A percentile compares a stretch with the other conserved stretches of the same genome.
These are phyloP conservation scores for Cordyceps pruinosa DNA, from an alignment of 2,329 filamentous ascomycete genomes.

Conservation along the genomic window DNA sequence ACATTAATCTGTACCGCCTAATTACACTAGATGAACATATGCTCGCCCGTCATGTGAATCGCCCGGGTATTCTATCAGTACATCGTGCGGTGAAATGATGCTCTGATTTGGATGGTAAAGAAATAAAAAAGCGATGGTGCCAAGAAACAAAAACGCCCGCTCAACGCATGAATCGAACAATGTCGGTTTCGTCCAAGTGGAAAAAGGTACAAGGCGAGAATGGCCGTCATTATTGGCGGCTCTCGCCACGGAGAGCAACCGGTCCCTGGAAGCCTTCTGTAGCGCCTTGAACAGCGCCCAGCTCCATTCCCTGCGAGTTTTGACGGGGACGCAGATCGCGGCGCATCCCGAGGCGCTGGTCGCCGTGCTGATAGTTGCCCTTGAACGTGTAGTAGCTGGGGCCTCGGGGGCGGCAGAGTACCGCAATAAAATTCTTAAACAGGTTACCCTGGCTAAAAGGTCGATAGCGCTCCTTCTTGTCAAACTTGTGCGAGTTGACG, in stretches of 20 bases:
- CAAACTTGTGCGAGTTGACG: conserved; percentile 91
- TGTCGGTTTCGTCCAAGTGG: not conserved
- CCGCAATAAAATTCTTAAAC: conserved; percentile 71
- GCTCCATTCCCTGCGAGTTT: conserved; percentile 57
- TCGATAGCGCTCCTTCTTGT: conserved; percentile 82
- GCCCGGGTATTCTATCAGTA: conserved; percentile 10
- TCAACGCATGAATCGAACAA: conserved; percentile 6
- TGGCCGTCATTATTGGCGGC: conserved; percentile 16
- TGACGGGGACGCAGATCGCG: conserved; percentile 35
- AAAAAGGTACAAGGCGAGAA: not conserved
- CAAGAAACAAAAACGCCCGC: conserved; percentile 10
- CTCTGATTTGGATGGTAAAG: not conserved
- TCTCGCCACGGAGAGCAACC: conserved; percentile 35
- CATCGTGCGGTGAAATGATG: conserved; percentile 8
- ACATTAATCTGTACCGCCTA: conserved; percentile 8
- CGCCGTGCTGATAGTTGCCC: conserved; percentile 64
- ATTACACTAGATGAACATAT: conserved; percentile 10
- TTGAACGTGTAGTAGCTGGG: conserved; percentile 91
- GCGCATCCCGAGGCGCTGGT: conserved; percentile 67
- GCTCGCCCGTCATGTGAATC: not conserved
- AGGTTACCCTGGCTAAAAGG: conserved; percentile 77
- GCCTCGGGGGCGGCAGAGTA: conserved; percentile 74
- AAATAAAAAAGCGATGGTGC: not conserved
- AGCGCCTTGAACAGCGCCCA: conserved; percentile 56
- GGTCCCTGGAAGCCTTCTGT: conserved; percentile 49